Conservation (phyloP, 495 filamentous ascomycete species). For the Coniosporium apollinis region DNA sequence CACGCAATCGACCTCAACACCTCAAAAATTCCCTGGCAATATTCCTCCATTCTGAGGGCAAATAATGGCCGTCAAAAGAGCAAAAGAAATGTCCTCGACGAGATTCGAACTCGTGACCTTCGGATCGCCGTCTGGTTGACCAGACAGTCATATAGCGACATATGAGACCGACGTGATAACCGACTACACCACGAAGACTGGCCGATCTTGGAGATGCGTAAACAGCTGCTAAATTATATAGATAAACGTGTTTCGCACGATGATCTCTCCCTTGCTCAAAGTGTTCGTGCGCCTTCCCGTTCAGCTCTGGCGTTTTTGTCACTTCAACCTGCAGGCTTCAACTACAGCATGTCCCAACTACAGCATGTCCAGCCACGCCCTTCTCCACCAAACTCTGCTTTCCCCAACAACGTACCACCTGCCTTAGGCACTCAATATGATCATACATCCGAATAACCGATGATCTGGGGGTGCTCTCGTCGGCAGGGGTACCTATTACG, state of each 20-base stretch:
- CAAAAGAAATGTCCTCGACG: not conserved
- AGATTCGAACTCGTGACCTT: constrained; percentile 2
- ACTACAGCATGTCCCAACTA: not conserved
- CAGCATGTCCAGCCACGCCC: not conserved
- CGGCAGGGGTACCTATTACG: too few relatives aligned
- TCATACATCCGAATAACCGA: too few relatives aligned
- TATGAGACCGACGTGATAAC: constrained; percentile 4
- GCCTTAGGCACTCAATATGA: too few relatives aligned
- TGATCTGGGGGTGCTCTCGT: too few relatives aligned
- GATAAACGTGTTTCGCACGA: too few relatives aligned
- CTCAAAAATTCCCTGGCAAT: too few relatives aligned
- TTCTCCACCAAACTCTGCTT: too few relatives aligned
- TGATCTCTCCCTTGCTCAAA: not conserved
- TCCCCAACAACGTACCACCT: too few relatives aligned
- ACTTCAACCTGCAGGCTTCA: not conserved
- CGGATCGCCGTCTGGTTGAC: not conserved
- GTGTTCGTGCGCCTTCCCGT: not conserved
- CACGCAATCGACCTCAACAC: too few relatives aligned
- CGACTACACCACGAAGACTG: constrained; percentile 1
- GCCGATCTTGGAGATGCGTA: not conserved
- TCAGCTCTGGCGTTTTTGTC: not conserved
- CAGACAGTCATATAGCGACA: not conserved
- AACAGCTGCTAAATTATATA: too few relatives aligned
- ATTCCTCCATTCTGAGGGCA: too few relatives aligned
- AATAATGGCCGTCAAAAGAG: too few relatives aligned